Percentiles rank a stretch among this genome's conserved stretches.
These are phyloP conservation scores for Alternaria hordeiaustralica DNA, from an alignment of 2,329 filamentous ascomycete genomes.

Conservation along the genomic window DNA sequence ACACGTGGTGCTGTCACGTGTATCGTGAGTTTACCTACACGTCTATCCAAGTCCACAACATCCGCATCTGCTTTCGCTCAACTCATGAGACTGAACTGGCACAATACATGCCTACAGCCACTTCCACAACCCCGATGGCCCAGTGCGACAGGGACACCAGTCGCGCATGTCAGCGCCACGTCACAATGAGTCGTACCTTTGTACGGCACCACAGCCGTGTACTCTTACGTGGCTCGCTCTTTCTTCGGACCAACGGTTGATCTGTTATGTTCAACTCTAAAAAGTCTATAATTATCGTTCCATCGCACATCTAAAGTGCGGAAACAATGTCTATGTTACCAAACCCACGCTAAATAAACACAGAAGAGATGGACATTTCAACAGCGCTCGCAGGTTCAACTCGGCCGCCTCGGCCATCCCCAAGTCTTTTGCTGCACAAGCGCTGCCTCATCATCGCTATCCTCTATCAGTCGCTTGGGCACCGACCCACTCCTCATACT, in stretches of 20 bases:
- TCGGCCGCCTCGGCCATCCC: constrained; percentile 11
- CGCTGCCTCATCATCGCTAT: constrained; percentile 35
- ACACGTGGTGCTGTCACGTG: background rate
- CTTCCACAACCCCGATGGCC: background rate
- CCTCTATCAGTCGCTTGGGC: constrained; percentile 16
- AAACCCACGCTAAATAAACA: background rate
- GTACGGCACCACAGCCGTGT: background rate
- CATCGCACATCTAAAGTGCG: background rate
- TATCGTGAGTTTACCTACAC: background rate
- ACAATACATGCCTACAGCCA: background rate
- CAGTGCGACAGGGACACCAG: background rate
- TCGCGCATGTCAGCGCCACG: background rate
- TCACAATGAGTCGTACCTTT: background rate
- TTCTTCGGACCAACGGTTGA: background rate
- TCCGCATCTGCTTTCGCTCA: background rate
- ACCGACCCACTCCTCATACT: constrained; percentile 27
- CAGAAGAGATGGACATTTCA: background rate
- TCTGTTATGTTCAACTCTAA: background rate
- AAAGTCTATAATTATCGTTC: background rate
- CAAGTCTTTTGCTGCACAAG: constrained; percentile 20
- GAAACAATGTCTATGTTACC: background rate
- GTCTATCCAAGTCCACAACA: background rate
- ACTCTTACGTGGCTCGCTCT: background rate
- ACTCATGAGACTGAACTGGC: background rate
- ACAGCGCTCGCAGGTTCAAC: background rate